These are phyloP conservation scores for Chrysoporthe deuterocubensis DNA, from an alignment of 2,329 filamentous ascomycete species.

Conservation along the genomic window DNA sequence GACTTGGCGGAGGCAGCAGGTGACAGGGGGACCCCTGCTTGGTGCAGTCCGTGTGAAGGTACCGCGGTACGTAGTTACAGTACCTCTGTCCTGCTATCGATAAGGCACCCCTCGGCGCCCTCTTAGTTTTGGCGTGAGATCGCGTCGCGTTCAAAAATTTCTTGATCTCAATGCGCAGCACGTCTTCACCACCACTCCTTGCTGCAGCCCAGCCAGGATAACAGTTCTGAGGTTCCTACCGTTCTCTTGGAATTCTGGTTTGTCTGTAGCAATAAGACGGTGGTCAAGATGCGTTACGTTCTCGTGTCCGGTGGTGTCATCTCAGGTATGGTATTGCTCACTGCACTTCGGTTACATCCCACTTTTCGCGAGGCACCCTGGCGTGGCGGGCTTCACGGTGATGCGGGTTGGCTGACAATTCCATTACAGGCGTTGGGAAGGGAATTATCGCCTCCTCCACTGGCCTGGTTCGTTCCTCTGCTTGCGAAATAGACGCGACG, in stretches of 20 bases:
- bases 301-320: conserved; percentile 30
- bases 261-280: conserved; percentile 2
- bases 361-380: conserved; percentile 1
- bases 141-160: conserved; percentile 27
- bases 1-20: not conserved
- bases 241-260: not conserved
- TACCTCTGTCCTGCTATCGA: conserved; percentile 20
- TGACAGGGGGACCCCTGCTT: conserved; percentile 1
- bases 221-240: not conserved
- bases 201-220: conserved; percentile 7
- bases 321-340: conserved; percentile 24
- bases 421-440: conserved; percentile 28
- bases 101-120: conserved; percentile 27
- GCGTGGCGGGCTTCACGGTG: not conserved
- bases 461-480: conserved; percentile 24
- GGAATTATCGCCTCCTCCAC: conserved; percentile 30
- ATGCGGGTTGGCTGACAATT: conserved; percentile 17
- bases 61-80: not conserved
- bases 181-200: conserved; percentile 19
- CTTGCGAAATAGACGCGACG: not conserved
- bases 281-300: conserved; percentile 30
- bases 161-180: conserved; percentile 18
- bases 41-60: not conserved
- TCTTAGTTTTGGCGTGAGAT: conserved; percentile 10
- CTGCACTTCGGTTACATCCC: not conserved